Percentiles rank a stretch among this genome's conserved stretches.
These are phyloP conservation scores for Pisolithus tinctorius DNA, from an alignment of 768 basidiomycete species.

Conservation along the genomic window DNA sequence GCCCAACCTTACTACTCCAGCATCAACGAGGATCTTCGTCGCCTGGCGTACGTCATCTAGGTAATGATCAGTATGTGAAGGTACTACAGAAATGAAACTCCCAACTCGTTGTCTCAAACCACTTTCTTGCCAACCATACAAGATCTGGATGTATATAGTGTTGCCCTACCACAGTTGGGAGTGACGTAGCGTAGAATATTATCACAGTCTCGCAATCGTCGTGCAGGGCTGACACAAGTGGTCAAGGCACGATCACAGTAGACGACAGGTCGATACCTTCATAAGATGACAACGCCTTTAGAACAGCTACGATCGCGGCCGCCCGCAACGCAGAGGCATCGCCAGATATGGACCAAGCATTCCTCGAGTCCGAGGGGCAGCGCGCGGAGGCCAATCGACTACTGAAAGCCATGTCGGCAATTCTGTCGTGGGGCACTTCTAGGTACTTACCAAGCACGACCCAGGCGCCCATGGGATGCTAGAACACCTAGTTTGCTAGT, in stretches of 20 bases:
- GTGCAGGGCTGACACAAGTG: constrained; percentile 45
- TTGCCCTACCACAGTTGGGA: constrained; percentile 54
- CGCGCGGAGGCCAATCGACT: constrained; percentile 37
- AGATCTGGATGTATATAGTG: constrained; percentile 64
- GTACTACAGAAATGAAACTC: background rate
- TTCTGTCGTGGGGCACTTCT: background rate
- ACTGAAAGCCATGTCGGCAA: constrained; percentile 4
- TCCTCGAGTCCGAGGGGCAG: constrained; percentile 27
- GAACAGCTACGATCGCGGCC: constrained; percentile 56
- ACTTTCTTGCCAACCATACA: constrained; percentile 62
- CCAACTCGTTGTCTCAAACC: constrained; percentile 70
- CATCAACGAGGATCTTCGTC: constrained; percentile 72
- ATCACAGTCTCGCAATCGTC: constrained; percentile 68
- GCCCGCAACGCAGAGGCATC: constrained; percentile 64
- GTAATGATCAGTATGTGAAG: constrained; percentile 5
- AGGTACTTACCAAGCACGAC: constrained; percentile 42
- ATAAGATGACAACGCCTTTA: constrained; percentile 67
- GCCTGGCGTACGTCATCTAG: constrained; percentile 72
- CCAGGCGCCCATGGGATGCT: constrained; percentile 33
- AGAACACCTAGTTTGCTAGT: constrained; percentile 46
- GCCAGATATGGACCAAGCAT: constrained; percentile 69
- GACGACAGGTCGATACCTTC: constrained; percentile 42
- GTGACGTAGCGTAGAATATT: constrained; percentile 72
- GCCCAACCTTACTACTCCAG: constrained; percentile 56
- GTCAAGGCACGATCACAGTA: background rate